phyloP scores from a whole-genome alignment of 2,329 filamentous ascomycete species.

The Trichophyton benhamiae region DNA sequence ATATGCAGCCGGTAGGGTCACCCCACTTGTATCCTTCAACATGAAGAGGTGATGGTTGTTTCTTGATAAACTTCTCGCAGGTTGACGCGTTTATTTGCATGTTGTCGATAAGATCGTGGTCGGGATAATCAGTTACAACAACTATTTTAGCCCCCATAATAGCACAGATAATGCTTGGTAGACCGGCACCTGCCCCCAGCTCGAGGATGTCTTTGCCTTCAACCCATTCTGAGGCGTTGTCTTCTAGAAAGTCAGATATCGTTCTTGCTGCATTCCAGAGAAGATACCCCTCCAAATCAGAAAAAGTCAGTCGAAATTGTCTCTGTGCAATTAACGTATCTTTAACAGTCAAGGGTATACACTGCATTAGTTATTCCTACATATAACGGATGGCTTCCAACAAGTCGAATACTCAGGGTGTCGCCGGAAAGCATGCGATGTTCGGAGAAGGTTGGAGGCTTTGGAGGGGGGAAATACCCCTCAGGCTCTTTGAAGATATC shows the following conservation, averaged over 20 bases:
- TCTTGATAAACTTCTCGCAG: slow-evolving; percentile 38
- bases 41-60: slow-evolving; percentile 35
- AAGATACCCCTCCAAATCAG: slow-evolving; percentile 52
- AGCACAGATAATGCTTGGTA: slow-evolving; percentile 68
- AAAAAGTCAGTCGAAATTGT: slow-evolving; percentile 15
- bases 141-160: slow-evolving; percentile 55
- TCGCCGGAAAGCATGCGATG: slow-evolving; percentile 58
- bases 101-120: slow-evolving; percentile 68
- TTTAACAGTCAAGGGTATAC: neutral
- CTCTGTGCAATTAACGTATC: neutral
- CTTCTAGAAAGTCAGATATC: slow-evolving; percentile 65
- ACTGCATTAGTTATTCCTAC: slow-evolving; percentile 31
- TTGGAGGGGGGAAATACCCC: slow-evolving; percentile 66
- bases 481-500: slow-evolving; percentile 68
- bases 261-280: slow-evolving; percentile 84
- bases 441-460: slow-evolving; percentile 58
- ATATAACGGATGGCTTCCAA: slow-evolving; percentile 80
- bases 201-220: slow-evolving; percentile 62
- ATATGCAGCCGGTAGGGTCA: slow-evolving; percentile 45
- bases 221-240: slow-evolving; percentile 49
- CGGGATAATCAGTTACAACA: slow-evolving; percentile 81
- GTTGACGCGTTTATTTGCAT: slow-evolving; percentile 60
- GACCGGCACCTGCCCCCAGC: slow-evolving; percentile 74
- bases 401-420: slow-evolving; percentile 58
- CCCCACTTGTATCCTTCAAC: slow-evolving; percentile 79